Base-by-base conservation (phyloP, 805 yeast species). In the Lipomyces kockii region DNA sequence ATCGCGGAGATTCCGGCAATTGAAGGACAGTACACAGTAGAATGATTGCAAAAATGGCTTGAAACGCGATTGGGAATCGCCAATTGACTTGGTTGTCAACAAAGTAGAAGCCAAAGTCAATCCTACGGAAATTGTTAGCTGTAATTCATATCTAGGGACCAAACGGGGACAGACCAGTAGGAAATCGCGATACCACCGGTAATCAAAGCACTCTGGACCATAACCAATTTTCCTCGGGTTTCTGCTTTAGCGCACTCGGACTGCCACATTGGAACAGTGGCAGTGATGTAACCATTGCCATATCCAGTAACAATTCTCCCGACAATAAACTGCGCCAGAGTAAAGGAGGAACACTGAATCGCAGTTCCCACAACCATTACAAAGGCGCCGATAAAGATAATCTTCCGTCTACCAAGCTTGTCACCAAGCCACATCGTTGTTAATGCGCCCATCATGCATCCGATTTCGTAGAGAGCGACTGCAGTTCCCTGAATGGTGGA, bases 1-100 rank as follows among this genome's bases (percentile, higher is more conserved):
- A 94, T 69, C 98, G 83, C 0, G 97, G 97, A 59, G 94, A 87
- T 78, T 93, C 98, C 0, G 98, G 98, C 34, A 93, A 79, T 55
- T 86, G 84, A 54, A 85, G 74, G 55, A 81, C 75, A 37, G 82
- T 80, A 34, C 59, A 78, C 61, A 68, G 88, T 86, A 90, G 80
- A 62, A 88, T 77, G 55, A 89, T 78, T 61, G 91, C 65, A 74
- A 89, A 88, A 54, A 88, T 70, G 64, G 85, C 81, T 80, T 90
- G 97, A 76, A 89, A 80, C 2, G 91, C 89, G 69, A 90, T 85
- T 17, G 96, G 95, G 78, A 90, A 84, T 81, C 96, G 86, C 93
- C 94, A 90, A 20, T 87, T 81, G 27, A 82, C 81, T 8, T 58
- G 55, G 14, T 60, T 55, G 8, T 35, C 29, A 35, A 86, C 86